A percentile compares a stretch with the other conserved stretches of the same genome.
Evolutionary conservation across 2,329 filamentous ascomycete genomes (phyloP).

Genomic region (Neopestalotiopsis clavispora): DNA sequence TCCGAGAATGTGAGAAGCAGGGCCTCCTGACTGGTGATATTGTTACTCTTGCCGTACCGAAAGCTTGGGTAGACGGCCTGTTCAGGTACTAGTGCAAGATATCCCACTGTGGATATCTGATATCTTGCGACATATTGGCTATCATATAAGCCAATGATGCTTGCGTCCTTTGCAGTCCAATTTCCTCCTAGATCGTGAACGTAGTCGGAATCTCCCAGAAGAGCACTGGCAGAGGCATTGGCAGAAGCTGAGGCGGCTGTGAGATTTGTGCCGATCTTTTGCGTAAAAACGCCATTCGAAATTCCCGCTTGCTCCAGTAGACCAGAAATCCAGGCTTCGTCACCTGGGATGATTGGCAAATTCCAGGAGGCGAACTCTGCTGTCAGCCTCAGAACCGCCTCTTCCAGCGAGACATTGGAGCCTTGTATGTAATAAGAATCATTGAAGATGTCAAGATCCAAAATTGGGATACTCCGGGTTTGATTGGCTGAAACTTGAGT

Average conservation of each 20-base stretch:
- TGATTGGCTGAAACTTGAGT: background rate
- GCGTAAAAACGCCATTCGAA: background rate
- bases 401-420: background rate
- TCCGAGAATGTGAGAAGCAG: background rate
- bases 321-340: background rate
- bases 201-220: background rate
- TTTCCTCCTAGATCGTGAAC: background rate
- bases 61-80: background rate
- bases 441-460: background rate
- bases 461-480: background rate
- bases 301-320: background rate
- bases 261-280: background rate
- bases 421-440: background rate
- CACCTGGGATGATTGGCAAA: background rate
- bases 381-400: background rate
- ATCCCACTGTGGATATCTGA: background rate
- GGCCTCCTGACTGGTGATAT: background rate
- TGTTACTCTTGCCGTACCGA: background rate
- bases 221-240: background rate
- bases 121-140: background rate
- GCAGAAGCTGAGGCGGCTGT: background rate
- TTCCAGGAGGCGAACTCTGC: background rate
- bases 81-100: background rate
- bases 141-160: background rate
- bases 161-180: background rate